Evolutionary conservation across 306 rosid genomes (phyloP).

Genomic region (Quercus alba): DNA sequence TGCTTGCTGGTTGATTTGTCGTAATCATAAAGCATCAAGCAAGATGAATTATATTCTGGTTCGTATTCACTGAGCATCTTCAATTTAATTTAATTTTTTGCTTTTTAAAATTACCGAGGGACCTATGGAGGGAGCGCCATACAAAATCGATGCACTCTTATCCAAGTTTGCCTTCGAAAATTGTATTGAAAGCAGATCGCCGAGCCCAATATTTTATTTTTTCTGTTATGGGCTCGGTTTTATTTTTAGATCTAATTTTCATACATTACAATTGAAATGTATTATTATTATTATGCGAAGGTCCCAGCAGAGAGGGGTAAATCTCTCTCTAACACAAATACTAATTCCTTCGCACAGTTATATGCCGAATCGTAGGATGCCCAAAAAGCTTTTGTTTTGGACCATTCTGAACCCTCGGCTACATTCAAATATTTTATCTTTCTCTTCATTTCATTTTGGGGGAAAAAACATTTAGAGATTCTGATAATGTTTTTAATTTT

Average conservation of each 20-base stretch:
- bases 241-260: constrained; percentile 25
- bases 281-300: constrained; percentile 35
- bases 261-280: constrained; percentile 20
- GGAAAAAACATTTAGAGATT: no score
- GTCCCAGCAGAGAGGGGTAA: constrained; percentile 80
- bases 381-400: constrained; percentile 26
- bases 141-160: constrained; percentile 51
- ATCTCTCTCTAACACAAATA: constrained; percentile 63
- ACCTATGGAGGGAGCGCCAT: constrained; percentile 85
- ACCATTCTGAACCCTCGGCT: constrained; percentile 47
- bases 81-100: not conserved
- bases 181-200: constrained; percentile 34
- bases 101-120: constrained; percentile 38
- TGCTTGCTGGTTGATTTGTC: constrained; percentile 13
- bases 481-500: no score
- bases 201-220: constrained; percentile 15
- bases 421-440: constrained; percentile 1
- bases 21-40: constrained; percentile 32
- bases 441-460: no score
- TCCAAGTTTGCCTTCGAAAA: constrained; percentile 99
- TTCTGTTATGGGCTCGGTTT: constrained; percentile 23
- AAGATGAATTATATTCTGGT: constrained; percentile 70
- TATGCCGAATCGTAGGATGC: constrained; percentile 74
- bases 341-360: constrained; percentile 54
- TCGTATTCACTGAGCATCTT: constrained; percentile 98